Base-by-base conservation (phyloP, 495 filamentous ascomycete species). In the Penicillium riverlandense region DNA sequence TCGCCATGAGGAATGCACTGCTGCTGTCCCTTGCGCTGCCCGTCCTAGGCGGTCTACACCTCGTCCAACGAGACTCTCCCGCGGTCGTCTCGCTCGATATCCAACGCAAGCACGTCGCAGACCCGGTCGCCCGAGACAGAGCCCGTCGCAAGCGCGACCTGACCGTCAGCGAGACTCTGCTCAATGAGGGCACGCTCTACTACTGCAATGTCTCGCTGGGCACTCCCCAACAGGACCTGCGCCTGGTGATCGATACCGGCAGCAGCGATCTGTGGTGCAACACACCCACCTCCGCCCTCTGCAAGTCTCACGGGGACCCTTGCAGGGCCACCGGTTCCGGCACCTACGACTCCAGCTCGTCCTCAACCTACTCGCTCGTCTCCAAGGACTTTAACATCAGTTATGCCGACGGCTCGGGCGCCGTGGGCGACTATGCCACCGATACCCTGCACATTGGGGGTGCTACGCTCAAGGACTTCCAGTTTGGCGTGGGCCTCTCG, bases 231-330 rank as follows among this genome's bases (percentile, higher is more conserved):
- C 81, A 83, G 51, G 62, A 52, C 5, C 40, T 90, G n/a, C 71
- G 78, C 15, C 54, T 91, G 56, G 79, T 86, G 47, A 55, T 92
- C 41, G 87, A 92, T 52, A 92, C 87, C 8, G 87, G 87, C 27
- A 94, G 88, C 58, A 92, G 87, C 52, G 90, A 97, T 66, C 65
- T 96, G 3, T 96, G 90, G 90, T 79, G 82, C 16, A 92, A 94
- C 61, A 78, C 84, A 5, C 73, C 75, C 10, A 61, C 57, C 29
- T 91, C 86, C 6, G 49, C 58, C 3, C 61, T 86, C 12, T 95
- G 89, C 53, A 44, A 56, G 7, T 47, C 54, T 3, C 45, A 45
- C 7, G 44, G 44, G 0, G 49, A 73, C 10, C 73, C 76, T 8
- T 91, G 86, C 52, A 45, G 53, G 9, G 58, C 22, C 4, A 22